Percentiles rank a stretch among this genome's conserved stretches.
These are phyloP conservation scores for Luzula sylvatica DNA, from an alignment of 176 grass and related monocot genomes.

Conservation along the genomic window DNA sequence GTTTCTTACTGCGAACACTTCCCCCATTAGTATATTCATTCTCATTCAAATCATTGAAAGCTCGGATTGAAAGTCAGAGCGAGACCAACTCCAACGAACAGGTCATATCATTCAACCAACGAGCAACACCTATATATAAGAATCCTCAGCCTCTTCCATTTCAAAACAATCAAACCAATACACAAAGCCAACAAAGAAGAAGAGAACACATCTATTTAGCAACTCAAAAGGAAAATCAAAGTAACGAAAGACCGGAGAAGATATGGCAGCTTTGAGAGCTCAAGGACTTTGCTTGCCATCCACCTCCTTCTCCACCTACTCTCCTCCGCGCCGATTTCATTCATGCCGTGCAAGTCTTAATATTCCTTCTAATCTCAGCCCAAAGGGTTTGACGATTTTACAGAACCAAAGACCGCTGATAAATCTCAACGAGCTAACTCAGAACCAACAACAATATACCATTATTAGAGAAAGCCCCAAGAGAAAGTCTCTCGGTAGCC, in stretches of 20 bases:
- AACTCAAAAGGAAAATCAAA: neutral
- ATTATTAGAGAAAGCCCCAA: slow-evolving; percentile 4
- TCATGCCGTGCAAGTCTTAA: slow-evolving; percentile 3
- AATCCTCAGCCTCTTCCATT: neutral
- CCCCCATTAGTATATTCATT: too few species aligned
- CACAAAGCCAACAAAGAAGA: neutral
- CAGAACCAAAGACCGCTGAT: neutral
- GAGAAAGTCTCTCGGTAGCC: neutral
- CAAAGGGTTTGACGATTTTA: neutral
- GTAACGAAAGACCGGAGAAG: neutral
- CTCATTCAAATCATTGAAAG: too few species aligned
- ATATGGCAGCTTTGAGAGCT: slow-evolving; percentile 15
- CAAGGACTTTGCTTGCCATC: neutral
- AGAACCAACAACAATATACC: slow-evolving; percentile 9
- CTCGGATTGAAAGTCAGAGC: too few species aligned
- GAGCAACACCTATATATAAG: neutral
- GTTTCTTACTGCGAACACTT: too few species aligned
- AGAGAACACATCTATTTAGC: neutral
- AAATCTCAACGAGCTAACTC: neutral
- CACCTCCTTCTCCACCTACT: neutral
- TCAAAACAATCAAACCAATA: neutral
- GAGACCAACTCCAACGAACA: too few species aligned
- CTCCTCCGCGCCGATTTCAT: neutral
- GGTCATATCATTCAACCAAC: neutral
- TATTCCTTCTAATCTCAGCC: neutral